Conservation (phyloP, 2,329 filamentous ascomycete species). For the Aphanoascus verrucosus region DNA sequence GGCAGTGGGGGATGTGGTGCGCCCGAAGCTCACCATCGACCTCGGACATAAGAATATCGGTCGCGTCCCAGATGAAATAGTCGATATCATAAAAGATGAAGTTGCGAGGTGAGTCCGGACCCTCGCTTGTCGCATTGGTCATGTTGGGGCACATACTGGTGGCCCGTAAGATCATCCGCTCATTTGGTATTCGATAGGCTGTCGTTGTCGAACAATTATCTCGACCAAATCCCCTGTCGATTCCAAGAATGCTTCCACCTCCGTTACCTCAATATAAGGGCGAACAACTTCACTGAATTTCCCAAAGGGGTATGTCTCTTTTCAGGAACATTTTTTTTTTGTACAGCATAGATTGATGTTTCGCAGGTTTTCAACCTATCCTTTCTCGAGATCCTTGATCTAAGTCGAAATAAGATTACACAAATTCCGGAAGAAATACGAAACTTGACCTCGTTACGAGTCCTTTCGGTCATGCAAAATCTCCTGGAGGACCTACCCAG, state of each 20-base stretch:
- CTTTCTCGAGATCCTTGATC: constrained; percentile 82
- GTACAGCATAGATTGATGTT: constrained; percentile 11
- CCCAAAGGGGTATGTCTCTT: constrained; percentile 48
- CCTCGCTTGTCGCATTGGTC: not conserved
- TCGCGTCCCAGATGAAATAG: constrained; percentile 40
- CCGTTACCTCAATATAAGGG: constrained; percentile 41
- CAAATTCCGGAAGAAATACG: constrained; percentile 67
- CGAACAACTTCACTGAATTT: constrained; percentile 48
- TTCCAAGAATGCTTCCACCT: constrained; percentile 41
- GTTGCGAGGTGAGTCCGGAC: constrained; percentile 37
- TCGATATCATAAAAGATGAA: constrained; percentile 44
- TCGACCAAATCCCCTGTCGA: constrained; percentile 40
- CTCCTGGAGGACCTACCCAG: constrained; percentile 73
- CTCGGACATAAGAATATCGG: constrained; percentile 41
- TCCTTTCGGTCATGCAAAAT: constrained; percentile 79
- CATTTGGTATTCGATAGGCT: constrained; percentile 27
- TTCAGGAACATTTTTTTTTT: not conserved
- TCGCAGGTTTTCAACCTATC: constrained; percentile 70
- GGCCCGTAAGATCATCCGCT: not conserved
- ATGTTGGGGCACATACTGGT: not conserved
- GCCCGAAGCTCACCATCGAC: constrained; percentile 42
- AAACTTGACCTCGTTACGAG: constrained; percentile 74
- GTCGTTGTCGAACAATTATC: constrained; percentile 42
- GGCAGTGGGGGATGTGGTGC: constrained; percentile 37
- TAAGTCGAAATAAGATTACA: constrained; percentile 77